Base-by-base conservation (phyloP, 2,329 filamentous ascomycete species). In the Diaporthe velutina region DNA sequence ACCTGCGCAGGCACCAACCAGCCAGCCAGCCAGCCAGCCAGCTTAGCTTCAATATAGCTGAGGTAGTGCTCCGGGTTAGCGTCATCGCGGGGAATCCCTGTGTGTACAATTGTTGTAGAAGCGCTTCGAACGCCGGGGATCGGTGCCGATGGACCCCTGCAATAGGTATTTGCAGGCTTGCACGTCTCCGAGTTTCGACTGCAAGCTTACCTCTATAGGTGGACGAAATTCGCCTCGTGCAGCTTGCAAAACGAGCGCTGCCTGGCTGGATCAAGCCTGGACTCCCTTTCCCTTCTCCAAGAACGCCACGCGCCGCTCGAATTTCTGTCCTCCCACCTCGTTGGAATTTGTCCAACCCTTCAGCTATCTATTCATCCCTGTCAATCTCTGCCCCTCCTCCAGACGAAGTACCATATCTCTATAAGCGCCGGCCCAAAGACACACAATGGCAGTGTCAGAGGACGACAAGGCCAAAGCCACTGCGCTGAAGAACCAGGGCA, bases 401-500 rank as follows among this genome's bases (percentile, higher is more conserved):
- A 64, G n/a, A 52, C 19, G 3, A 30, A 54, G 42, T 52, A 40
- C n/a, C 61, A 19, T 57, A 42, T 38, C 67, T 54, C 50, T 28
- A 40, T 60, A 70, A 74, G 67, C 52, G 68, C 52, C 40, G 67
- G 15, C 48, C 58, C 28, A 22, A 68, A 52, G 25, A 58, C 64
- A 67, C 13, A 67, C 40, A 35, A 76, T 76, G 75, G 79, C 83
- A 33, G 79, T 75, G 48, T 71, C 70, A 75, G 92, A 90, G 71
- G 83, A 89, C 8, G 91, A 91, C 30, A 83, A 85, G 80, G 92
- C 94, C 83, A 91, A 94, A 83, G 96, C 96, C 70, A 90, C 92
- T 79, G 93, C 93, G 82, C 88, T 98, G 79, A 99, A 99, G 88
- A 93, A 97, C 84, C 90, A 97, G 84, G 97, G 97, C 83, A 99